Base-by-base conservation (phyloP, 2,329 filamentous ascomycete genomes). In the Cercospora canescens region DNA sequence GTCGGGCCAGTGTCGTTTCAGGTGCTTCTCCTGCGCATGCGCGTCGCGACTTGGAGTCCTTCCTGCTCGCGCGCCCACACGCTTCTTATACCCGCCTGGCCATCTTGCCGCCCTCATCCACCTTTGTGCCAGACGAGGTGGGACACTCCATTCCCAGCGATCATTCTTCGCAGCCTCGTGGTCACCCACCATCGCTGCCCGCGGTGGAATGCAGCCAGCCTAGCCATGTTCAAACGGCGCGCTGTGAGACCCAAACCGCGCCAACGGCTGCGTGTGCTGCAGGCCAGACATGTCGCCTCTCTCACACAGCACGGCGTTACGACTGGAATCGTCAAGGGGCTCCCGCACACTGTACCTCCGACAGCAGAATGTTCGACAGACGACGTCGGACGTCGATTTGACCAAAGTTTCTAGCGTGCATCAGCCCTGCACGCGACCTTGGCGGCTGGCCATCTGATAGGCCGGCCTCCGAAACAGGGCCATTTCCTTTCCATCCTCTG, bases 151-250 rank as follows among this genome's bases (percentile, higher is more conserved):
- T 48, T 70, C 69, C 62, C 62, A 60, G 61, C 37, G 41, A 59
- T 69, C 70, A 71, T 71, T 64, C 57, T 64, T 65, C 55, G 56
- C 66, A 69, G 66, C 70, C 70, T 65, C 65, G 59, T 66, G 69
- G 50, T 62, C 67, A 66, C 68, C 62, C 63, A 62, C 55, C 50
- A 18, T 45, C 50, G 16, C 57, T 32, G 60, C 60, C 60, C 26
- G 60, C 63, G 58, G 56, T 66, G 64, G 69, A 70, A 70, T 69
- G 69, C 64, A 63, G 60, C 65, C 48, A 41, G 56, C 55, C 54
- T 56, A 41, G 54, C 64, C 61, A 56, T 56, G 54, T 55, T 16
- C 62, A 52, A 28, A 52, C 64, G 34, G 50, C 50, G 50, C 50
- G 56, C 63, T 59, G 65, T 67, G 65, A 67, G 61, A 67, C 56